phyloP scores from a whole-genome alignment of 163 green algal genomes.

The Smithsoniella earleae region DNA sequence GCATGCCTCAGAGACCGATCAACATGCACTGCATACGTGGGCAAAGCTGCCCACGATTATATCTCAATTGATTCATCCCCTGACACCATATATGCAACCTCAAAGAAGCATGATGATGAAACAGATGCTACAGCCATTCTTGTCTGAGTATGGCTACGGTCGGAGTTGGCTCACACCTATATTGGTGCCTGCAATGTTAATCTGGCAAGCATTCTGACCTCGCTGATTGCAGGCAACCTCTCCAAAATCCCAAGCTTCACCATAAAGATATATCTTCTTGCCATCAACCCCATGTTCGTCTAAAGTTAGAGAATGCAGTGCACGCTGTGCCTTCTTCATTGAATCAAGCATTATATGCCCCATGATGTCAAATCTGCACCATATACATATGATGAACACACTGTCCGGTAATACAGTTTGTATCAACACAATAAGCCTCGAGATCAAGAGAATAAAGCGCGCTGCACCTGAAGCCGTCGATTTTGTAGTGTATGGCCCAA shows the following conservation, averaged over 20 bases:
- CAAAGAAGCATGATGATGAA: too few relatives aligned
- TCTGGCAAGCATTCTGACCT: slow-evolving; percentile 66
- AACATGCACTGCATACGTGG: too few relatives aligned
- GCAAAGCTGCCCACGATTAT: too few relatives aligned
- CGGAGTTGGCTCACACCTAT: too few relatives aligned
- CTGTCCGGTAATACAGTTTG: too few relatives aligned
- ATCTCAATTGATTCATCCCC: too few relatives aligned
- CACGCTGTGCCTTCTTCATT: slow-evolving; percentile 55
- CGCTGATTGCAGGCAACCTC: slow-evolving; percentile 63
- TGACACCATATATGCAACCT: too few relatives aligned
- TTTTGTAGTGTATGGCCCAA: slow-evolving; percentile 76
- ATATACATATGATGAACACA: too few relatives aligned
- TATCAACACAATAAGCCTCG: too few relatives aligned
- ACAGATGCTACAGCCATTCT: too few relatives aligned
- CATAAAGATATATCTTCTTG: slow-evolving; percentile 70
- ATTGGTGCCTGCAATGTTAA: slow-evolving; percentile 64
- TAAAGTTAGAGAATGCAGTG: slow-evolving; percentile 54
- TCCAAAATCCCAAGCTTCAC: slow-evolving; percentile 85
- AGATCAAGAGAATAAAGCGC: neutral
- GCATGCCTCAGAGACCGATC: too few relatives aligned
- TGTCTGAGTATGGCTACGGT: too few relatives aligned
- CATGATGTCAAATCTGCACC: slow-evolving; percentile 82
- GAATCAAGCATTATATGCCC: slow-evolving; percentile 71
- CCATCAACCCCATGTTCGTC: slow-evolving; percentile 68
- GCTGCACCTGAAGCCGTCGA: slow-evolving; percentile 41